phyloP scores from a whole-genome alignment of 1,139 yeast species.

The Suhomyces guaymorum region DNA sequence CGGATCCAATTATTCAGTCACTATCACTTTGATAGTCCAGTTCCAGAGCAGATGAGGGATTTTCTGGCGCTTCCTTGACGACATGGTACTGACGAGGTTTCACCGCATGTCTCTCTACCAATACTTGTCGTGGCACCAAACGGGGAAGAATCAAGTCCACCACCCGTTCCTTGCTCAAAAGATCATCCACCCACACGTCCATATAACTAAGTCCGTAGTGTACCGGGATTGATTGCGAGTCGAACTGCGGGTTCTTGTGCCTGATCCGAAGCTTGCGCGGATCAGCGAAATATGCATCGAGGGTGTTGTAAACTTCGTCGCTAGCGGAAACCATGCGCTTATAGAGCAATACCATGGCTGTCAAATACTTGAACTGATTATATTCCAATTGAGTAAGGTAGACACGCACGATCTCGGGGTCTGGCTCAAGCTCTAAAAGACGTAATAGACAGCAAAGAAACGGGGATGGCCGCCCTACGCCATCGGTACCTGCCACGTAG shows the following conservation, averaged over 20 bases:
- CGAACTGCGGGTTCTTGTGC: conserved; percentile 23
- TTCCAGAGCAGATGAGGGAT: too few relatives aligned
- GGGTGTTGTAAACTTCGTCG: conserved; percentile 44
- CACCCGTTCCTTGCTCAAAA: conserved; percentile 51
- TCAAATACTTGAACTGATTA: conserved; percentile 64
- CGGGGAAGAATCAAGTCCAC: conserved; percentile 65
- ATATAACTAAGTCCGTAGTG: conserved; percentile 43
- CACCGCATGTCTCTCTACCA: conserved; percentile 43
- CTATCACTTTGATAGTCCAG: conserved; percentile 21
- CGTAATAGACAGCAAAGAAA: conserved; percentile 67
- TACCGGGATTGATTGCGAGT: conserved; percentile 26
- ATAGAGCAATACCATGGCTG: conserved; percentile 61
- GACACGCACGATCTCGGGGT: conserved; percentile 50
- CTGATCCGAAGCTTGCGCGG: conserved; percentile 49
- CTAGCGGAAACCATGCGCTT: conserved; percentile 51
- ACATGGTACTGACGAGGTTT: conserved; percentile 38
- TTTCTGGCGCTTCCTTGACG: conserved; percentile 21
- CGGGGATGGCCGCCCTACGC: conserved; percentile 54
- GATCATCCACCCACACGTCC: conserved; percentile 62
- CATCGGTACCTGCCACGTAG: conserved; percentile 52
- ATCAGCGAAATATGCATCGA: conserved; percentile 59
- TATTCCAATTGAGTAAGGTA: conserved; percentile 48
- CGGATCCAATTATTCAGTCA: too few relatives aligned
- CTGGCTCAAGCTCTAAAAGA: conserved; percentile 63
- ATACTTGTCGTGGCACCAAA: conserved; percentile 37